phyloP scores from a whole-genome alignment of 441 rosid genomes.

The Erysimum cheiri region DNA sequence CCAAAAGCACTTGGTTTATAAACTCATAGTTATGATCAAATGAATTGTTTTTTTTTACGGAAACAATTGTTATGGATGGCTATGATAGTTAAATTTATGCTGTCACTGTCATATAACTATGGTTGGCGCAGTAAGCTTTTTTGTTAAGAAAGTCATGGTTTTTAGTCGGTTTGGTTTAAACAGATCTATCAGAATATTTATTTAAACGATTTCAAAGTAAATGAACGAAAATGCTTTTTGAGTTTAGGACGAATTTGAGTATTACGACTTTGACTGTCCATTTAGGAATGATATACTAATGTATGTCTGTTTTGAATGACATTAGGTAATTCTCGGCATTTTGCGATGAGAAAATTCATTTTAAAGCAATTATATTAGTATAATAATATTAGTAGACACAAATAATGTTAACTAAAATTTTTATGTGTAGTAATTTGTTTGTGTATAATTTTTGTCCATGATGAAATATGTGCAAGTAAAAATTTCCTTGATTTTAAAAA shows the following conservation, averaged over 20 bases:
- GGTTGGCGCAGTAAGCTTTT: conserved; percentile 11
- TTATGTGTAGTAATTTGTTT: too few species aligned
- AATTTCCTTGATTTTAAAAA: neutral
- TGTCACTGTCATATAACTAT: neutral
- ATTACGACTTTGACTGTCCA: neutral
- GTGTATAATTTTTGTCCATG: too few species aligned
- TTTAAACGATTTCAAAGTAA: neutral
- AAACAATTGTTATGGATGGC: neutral
- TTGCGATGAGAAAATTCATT: neutral
- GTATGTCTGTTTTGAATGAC: neutral
- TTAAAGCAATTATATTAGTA: too few species aligned
- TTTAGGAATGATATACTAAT: neutral
- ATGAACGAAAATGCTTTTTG: neutral
- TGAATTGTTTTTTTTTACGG: neutral
- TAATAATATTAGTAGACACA: too few species aligned
- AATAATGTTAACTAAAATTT: too few species aligned
- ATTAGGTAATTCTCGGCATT: neutral
- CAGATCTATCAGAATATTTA: neutral
- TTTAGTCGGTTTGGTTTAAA: neutral
- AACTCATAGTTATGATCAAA: too few species aligned
- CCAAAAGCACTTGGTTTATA: too few species aligned
- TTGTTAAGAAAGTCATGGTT: neutral
- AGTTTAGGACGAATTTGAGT: neutral
- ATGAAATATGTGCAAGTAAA: too few species aligned
- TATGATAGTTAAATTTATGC: conserved; percentile 23